Evolutionary conservation across 2,329 filamentous ascomycete genomes (phyloP).

Genomic region (Botrytis hyacinthi): DNA sequence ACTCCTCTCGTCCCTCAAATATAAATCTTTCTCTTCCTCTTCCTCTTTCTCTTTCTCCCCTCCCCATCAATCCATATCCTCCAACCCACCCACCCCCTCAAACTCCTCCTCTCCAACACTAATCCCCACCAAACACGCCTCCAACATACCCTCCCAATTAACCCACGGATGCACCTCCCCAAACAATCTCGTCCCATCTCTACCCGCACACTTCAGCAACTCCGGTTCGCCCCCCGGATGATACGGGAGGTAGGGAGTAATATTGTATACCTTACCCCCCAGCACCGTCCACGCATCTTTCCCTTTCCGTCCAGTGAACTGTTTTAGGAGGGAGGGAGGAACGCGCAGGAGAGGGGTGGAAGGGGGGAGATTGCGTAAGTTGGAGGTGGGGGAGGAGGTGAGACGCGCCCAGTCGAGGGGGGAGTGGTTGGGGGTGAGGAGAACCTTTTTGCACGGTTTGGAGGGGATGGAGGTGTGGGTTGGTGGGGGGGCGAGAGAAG

Average conservation of each 20-base stretch:
- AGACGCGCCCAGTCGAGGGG: constrained; percentile 94
- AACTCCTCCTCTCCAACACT: constrained; percentile 55
- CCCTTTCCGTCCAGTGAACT: constrained; percentile 77
- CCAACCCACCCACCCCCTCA: constrained; percentile 47
- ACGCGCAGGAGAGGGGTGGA: constrained; percentile 64
- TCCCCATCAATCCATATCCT: constrained; percentile 56
- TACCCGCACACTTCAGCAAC: constrained; percentile 60
- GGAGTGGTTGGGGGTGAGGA: constrained; percentile 85
- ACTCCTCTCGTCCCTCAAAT: neutral
- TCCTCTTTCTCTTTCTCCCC: neutral
- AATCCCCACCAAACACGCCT: constrained; percentile 61
- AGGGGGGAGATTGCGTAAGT: constrained; percentile 62
- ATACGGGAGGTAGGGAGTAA: constrained; percentile 83
- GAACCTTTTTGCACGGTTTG: constrained; percentile 67
- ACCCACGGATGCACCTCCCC: constrained; percentile 69
- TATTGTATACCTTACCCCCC: constrained; percentile 89
- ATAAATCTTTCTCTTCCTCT: neutral
- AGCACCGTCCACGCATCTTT: constrained; percentile 88
- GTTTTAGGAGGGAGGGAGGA: constrained; percentile 75
- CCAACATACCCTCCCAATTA: constrained; percentile 69
- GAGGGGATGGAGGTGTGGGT: constrained; percentile 42
- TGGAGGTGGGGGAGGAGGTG: constrained; percentile 56
- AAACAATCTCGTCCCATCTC: constrained; percentile 62
- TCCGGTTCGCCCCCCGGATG: constrained; percentile 85
- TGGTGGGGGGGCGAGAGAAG: constrained; percentile 50